Evolutionary conservation across 805 yeast species (phyloP).

Genomic region (Metschnikowia lachancei): DNA sequence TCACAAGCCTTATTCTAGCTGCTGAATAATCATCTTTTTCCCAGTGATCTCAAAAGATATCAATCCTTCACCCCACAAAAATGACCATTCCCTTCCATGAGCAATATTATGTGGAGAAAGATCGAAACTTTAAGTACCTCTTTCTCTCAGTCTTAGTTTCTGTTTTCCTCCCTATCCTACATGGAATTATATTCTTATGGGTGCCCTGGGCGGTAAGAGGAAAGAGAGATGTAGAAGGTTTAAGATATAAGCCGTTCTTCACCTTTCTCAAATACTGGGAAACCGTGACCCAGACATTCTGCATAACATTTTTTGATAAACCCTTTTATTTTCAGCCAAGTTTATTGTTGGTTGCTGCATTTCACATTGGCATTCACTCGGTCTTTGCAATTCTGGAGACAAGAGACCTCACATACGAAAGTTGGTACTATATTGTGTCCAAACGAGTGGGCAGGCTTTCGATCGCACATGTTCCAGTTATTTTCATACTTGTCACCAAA

Average conservation of each 20-base stretch:
- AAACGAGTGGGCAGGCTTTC: slow-evolving; percentile 44
- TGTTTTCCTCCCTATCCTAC: slow-evolving; percentile 26
- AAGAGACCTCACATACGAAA: slow-evolving; percentile 39
- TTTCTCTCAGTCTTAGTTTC: slow-evolving; percentile 35
- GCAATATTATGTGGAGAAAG: slow-evolving; percentile 40
- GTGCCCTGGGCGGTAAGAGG: slow-evolving; percentile 34
- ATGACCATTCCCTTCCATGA: slow-evolving; percentile 33
- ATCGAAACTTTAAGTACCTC: slow-evolving; percentile 34
- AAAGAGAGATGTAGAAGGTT: slow-evolving; percentile 18
- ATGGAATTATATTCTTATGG: slow-evolving; percentile 46
- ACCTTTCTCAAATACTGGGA: slow-evolving; percentile 29
- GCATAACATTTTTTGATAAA: slow-evolving; percentile 20
- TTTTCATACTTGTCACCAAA: slow-evolving; percentile 38
- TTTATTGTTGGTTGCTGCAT: slow-evolving; percentile 26
- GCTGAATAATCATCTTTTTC: neutral
- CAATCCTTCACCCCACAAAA: neutral
- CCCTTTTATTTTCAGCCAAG: slow-evolving; percentile 42
- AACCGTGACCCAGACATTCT: slow-evolving; percentile 25
- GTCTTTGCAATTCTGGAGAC: slow-evolving; percentile 33
- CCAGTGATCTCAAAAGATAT: neutral
- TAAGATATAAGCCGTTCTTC: slow-evolving; percentile 24
- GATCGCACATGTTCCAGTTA: slow-evolving; percentile 38
- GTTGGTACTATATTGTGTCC: slow-evolving; percentile 38
- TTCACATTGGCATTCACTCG: slow-evolving; percentile 30
- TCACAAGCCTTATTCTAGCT: neutral